Percentiles rank a stretch among this genome's conserved stretches.
These are phyloP conservation scores for Penicillium sp. DNA, from an alignment of 2,329 filamentous ascomycete species.

Conservation along the genomic window DNA sequence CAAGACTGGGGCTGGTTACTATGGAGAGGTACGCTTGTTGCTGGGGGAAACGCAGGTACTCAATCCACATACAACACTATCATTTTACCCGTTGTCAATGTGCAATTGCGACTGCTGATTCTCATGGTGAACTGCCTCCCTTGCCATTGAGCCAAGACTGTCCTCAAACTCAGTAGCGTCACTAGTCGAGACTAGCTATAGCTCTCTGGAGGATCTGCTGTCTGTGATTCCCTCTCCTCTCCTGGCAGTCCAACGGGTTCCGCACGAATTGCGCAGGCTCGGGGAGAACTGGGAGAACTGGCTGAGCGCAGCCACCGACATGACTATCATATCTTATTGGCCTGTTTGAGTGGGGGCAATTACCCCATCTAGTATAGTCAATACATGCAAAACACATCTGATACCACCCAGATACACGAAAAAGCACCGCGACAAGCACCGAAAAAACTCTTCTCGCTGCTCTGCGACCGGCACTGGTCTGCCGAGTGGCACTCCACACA, in stretches of 20 bases:
- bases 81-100: too few relatives aligned
- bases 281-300: not conserved
- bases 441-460: conserved; percentile 10
- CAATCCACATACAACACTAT: not conserved
- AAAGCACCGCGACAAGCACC: not conserved
- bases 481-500: conserved; percentile 23
- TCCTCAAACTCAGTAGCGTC: not conserved
- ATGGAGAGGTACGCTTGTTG: not conserved
- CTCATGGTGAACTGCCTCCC: not conserved
- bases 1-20: conserved; percentile 2
- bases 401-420: not conserved
- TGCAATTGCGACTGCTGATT: too few relatives aligned
- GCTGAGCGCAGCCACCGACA: conserved; percentile 12
- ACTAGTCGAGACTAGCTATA: not conserved
- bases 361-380: not conserved
- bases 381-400: not conserved
- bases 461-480: conserved; percentile 21
- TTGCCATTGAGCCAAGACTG: not conserved
- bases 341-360: not conserved
- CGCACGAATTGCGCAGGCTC: not conserved
- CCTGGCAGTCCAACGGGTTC: conserved; percentile 4
- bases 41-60: not conserved
- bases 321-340: not conserved
- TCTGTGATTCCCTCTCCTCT: not conserved
- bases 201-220: not conserved